phyloP scores from a whole-genome alignment of 2,329 filamentous ascomycete genomes.

The Microdochium nivale region DNA sequence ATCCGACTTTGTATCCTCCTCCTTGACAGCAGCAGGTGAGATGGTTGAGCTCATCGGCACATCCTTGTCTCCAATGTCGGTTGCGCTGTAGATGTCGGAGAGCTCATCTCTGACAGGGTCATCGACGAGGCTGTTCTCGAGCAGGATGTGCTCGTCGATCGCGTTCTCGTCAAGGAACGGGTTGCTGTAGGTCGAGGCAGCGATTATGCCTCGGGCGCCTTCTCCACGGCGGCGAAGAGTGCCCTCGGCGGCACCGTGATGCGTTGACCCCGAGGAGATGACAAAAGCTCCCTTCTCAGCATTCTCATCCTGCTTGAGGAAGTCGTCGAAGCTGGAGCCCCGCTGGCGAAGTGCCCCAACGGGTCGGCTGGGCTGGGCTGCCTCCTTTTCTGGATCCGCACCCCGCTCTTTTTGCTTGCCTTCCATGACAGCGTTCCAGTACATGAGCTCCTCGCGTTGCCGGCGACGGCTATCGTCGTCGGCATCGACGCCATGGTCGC shows the following conservation, averaged over 20 bases:
- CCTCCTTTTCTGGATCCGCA: slow-evolving; percentile 16
- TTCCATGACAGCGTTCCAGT: slow-evolving; percentile 52
- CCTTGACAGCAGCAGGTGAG: slow-evolving; percentile 1
- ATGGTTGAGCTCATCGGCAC: slow-evolving; percentile 4
- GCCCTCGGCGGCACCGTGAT: slow-evolving; percentile 27
- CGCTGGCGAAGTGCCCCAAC: slow-evolving; percentile 15
- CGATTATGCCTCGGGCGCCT: slow-evolving; percentile 34
- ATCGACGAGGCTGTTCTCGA: slow-evolving; percentile 31
- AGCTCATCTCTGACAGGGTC: slow-evolving; percentile 37
- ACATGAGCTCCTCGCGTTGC: slow-evolving; percentile 56
- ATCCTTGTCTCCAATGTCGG: slow-evolving; percentile 27
- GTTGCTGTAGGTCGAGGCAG: slow-evolving; percentile 40
- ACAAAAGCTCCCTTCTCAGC: slow-evolving; percentile 48
- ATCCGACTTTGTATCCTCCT: not conserved
- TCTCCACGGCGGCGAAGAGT: slow-evolving; percentile 41
- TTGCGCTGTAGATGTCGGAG: slow-evolving; percentile 50
- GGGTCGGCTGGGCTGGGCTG: slow-evolving; percentile 4
- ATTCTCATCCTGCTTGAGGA: slow-evolving; percentile 40
- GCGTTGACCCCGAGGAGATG: slow-evolving; percentile 44
- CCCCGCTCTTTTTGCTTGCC: slow-evolving; percentile 33
- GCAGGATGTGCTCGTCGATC: slow-evolving; percentile 37
- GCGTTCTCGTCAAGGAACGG: slow-evolving; percentile 51
- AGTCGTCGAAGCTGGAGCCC: slow-evolving; percentile 49
- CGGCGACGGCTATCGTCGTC: slow-evolving; percentile 52
- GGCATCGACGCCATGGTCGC: slow-evolving; percentile 44